Base-by-base conservation (phyloP, 2,329 filamentous ascomycete species). In the Aspergillus melleus region DNA sequence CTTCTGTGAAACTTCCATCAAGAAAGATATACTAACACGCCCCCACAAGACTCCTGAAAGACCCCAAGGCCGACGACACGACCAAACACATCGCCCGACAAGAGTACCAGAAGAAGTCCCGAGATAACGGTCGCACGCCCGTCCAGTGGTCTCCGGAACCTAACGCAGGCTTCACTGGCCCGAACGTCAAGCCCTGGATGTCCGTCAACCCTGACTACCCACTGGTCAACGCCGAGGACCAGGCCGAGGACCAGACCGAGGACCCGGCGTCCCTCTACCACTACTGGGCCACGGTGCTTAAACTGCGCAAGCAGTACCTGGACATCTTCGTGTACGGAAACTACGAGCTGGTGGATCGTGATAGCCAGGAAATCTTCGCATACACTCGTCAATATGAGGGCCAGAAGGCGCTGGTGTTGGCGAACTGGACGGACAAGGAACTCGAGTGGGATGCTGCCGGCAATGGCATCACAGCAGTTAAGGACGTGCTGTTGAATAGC, bases 71-170 rank as follows among this genome's bases (percentile, higher is more conserved):
- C 36, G 71, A 76, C 61, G 63, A 59, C 1, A 66, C 68, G 47
- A 65, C 70, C 2, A 73, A 75, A 29, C 57, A 66, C 16, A 68
- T 65, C 42, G 72, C 72, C 36, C 67, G 68, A 3, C 61, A 66
- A 32, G 73, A 77, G 58, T 76, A 77, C 55, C 75, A 75, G 56
- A 76, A 75, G 55, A 77, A 77, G 53, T 76, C 75, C 0, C 73
- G 89, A 22, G 90, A 92, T 73, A 90, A 92, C 72, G 86, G 85
- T 8, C 82, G 90, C 50, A 86, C 87, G 0, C 89, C 89, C 0
- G 87, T 92, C 74, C 88, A 91, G 69, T 92, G 90, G 89, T 81
- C 86, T 62, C 68, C 74, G n/a, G 77, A 75, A 1, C 68, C 76
- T 0, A 83, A 91, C 61, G 88, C 80, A 0, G 89, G 90, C 11